Base-by-base conservation (phyloP, 192 early-diverging fungal species). In the Ramicandelaber brevisporus region DNA sequence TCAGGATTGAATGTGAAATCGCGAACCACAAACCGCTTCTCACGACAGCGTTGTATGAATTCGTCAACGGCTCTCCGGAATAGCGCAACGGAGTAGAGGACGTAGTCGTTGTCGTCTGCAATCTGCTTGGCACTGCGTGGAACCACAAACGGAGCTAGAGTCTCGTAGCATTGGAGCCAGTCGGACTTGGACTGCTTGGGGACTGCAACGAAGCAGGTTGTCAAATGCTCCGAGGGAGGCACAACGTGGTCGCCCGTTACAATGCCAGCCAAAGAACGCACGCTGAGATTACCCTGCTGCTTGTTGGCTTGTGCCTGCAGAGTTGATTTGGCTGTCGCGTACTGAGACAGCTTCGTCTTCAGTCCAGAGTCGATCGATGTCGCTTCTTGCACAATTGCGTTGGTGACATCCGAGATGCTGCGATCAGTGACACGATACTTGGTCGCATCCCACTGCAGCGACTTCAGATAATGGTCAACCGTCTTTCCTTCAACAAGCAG, bases 401-500 rank as follows among this genome's bases (percentile, higher is more conserved):
- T 61, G 0, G 73, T 52, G 14, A 90, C 63, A 43, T 96, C 93
- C 28, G 64, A 54, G 40, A 99, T 52, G 4, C 79, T 64, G 50
- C 86, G 84, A 53, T 99, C 93, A 1, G 72, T 70, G n/a, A n/a
- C 41, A 25, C 93, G 60, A 50, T 88, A 99, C 53, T 92, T 93
- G 68, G 89, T 74, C 10, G 72, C 78, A 47, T 96, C 84, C 93
- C 93, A 99, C 34, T 73, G 58, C 43, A 96, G 96, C 14, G 62
- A 55, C 34, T 67, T 64, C 9, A 96, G 50, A 36, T 78, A 99
- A 26, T 77, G 56, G 48, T 86, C 88, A 20, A 92, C 64, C 29
- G 65, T 47, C 60, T 86, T 50, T 17, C 36, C 51, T 7, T 54
- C 44, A 2, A 54, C 51, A 17, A 21, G 9, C 26, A 50, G 32